Conservation (phyloP, 106 monocot genomes). For the Dioscorea zingiberensis region DNA sequence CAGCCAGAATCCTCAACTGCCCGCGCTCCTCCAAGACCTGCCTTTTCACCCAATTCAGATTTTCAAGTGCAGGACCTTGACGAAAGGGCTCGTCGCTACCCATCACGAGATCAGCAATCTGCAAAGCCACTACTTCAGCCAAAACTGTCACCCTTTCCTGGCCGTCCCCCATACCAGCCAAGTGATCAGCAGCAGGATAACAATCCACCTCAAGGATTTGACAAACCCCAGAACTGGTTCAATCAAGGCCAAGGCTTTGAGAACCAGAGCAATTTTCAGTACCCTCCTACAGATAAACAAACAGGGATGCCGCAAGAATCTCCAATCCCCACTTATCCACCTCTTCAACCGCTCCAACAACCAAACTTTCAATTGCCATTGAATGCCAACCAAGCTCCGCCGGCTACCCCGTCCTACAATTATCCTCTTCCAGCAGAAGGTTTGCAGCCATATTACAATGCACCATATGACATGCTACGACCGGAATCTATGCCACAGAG, state of each 20-base stretch:
- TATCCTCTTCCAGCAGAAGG: slow-evolving; percentile 46
- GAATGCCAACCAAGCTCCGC: slow-evolving; percentile 27
- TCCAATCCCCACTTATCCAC: slow-evolving; percentile 30
- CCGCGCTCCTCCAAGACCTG: slow-evolving; percentile 43
- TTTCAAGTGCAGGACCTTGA: slow-evolving; percentile 60
- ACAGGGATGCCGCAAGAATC: slow-evolving; percentile 20
- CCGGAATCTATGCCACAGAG: slow-evolving; percentile 20
- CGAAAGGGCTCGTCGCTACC: slow-evolving; percentile 31
- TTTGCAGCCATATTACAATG: slow-evolving; percentile 36
- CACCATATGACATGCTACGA: slow-evolving; percentile 35
- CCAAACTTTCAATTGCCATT: slow-evolving; percentile 33
- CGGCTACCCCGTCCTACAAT: slow-evolving; percentile 20
- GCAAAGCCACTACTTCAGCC: slow-evolving; percentile 31
- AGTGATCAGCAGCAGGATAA: slow-evolving; percentile 33
- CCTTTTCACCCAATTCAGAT: slow-evolving; percentile 53
- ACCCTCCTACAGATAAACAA: slow-evolving; percentile 22
- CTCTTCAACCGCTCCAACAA: slow-evolving; percentile 30
- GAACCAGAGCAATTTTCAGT: slow-evolving; percentile 16
- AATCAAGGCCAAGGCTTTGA: slow-evolving; percentile 23
- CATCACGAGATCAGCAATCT: slow-evolving; percentile 53
- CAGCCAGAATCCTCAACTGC: slow-evolving; percentile 69
- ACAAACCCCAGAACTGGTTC: slow-evolving; percentile 40
- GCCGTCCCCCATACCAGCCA: slow-evolving; percentile 23
- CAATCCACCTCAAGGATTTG: slow-evolving; percentile 33
- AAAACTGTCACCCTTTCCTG: slow-evolving; percentile 28